Evolutionary conservation across 2,329 filamentous ascomycete genomes (phyloP), one percentile per base, ranked within the genome.

Genomic region (Amphichorda felina): DNA sequence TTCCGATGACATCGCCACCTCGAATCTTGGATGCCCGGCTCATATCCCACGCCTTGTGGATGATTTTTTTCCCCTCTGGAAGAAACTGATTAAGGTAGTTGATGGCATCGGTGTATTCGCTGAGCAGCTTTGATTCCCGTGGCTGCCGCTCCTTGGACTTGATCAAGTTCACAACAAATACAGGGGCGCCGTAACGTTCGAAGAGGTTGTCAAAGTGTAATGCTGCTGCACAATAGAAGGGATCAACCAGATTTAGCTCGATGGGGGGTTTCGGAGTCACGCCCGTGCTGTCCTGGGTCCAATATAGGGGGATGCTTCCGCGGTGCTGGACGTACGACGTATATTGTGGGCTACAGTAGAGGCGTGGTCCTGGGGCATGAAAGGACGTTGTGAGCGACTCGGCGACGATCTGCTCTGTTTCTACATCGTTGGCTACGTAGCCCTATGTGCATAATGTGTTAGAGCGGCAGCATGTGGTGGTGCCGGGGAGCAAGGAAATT

Each of bases 41-140:
- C 91, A 98, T 98, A 53, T 98, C 91, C 77, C 91, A 98, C 3
- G 89, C 87, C 48, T 91, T 86, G 55, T 98, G 89, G 8, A 89
- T 75, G 35, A 98, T 94, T 52, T 85, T 86, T 50, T 88, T 85
- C 38, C 79, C 79, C 2, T 69, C 60, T 0, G 91, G 89, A 2
- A 98, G 65, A 39, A 93, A 94, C 51, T 96, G 89, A 45, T 96
- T 98, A 33, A 98, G 75, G 48, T 98, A 98, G 29, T 79, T 73
- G 42, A 96, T 80, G 5, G 87, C 86, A 45, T 82, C 75, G 4
- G 86, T 87, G 52, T 87, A 96, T 54, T 95, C 89, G 25, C 79
- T 70, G 2, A 96, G 64, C 5, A 98, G 65, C 53, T 95, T 95
- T 3, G 86, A 93, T 56, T 98, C 91, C 53, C 93, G 70, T 3